Conservation (phyloP, 2,329 filamentous ascomycete genomes). For the Aspergillus ochraceoroseus region DNA sequence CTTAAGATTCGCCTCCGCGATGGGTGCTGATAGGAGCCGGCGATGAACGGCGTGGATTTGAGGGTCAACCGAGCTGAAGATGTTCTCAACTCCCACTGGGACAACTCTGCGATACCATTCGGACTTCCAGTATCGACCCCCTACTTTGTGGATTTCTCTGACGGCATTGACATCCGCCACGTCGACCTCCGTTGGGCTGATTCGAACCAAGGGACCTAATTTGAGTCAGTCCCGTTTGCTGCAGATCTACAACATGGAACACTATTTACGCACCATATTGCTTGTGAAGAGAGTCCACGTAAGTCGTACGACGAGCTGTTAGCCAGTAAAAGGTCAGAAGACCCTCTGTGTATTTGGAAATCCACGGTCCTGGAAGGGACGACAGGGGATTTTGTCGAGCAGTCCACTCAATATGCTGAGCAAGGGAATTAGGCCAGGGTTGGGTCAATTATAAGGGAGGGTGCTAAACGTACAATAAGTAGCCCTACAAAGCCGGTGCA, state of each 20-base stretch:
- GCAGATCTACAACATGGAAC: not conserved
- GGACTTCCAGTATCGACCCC: slow-evolving; percentile 34
- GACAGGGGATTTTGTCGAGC: no score
- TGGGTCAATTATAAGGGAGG: no score
- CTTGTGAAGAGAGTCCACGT: slow-evolving; percentile 17
- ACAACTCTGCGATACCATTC: slow-evolving; percentile 29
- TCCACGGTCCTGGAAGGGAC: no score
- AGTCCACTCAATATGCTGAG: no score
- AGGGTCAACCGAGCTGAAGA: slow-evolving; percentile 44
- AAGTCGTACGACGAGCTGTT: slow-evolving; percentile 11
- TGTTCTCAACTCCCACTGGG: slow-evolving; percentile 20
- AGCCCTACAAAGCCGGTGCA: no score
- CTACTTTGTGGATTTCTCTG: slow-evolving; percentile 35
- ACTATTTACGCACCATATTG: slow-evolving; percentile 12
- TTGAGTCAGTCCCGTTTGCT: not conserved
- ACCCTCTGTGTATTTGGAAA: slow-evolving; percentile 16
- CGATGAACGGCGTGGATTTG: slow-evolving; percentile 32
- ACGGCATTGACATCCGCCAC: slow-evolving; percentile 39
- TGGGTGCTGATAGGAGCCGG: slow-evolving; percentile 36
- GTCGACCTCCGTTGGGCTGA: slow-evolving; percentile 25
- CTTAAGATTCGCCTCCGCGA: slow-evolving; percentile 42
- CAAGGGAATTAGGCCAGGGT: no score
- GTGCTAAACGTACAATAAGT: no score
- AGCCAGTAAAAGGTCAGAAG: slow-evolving; percentile 11
- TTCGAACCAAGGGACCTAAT: slow-evolving; percentile 33